Evolutionary conservation across 2,329 filamentous ascomycete species (phyloP).

Genomic region (Fusarium tjaetaba): DNA sequence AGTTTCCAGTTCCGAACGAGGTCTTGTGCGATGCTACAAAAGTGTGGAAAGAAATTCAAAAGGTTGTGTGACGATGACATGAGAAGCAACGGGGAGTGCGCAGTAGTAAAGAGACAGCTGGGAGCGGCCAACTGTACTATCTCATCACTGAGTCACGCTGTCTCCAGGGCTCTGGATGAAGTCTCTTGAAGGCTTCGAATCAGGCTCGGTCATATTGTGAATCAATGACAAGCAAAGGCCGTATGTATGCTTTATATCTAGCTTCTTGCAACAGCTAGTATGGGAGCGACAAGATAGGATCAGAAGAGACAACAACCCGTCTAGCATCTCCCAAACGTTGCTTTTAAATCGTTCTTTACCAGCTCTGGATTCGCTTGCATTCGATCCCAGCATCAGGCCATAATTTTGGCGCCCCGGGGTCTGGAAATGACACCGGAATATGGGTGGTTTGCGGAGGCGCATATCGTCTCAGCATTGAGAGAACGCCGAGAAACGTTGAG

Average conservation of each 20-base stretch:
- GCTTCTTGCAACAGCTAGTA: conserved; percentile 9
- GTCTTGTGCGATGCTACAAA: conserved; percentile 18
- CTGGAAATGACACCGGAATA: conserved; percentile 14
- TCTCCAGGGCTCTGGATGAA: neutral
- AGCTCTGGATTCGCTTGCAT: conserved; percentile 37
- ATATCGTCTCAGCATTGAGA: conserved; percentile 16
- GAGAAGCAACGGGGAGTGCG: neutral
- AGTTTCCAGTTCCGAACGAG: neutral
- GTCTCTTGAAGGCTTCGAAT: neutral
- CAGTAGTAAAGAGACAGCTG: neutral
- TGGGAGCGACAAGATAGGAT: conserved; percentile 3
- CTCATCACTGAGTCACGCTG: neutral
- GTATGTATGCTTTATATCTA: conserved; percentile 28
- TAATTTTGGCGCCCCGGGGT: conserved; percentile 12
- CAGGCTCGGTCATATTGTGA: neutral
- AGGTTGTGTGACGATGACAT: conserved; percentile 9
- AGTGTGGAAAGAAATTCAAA: neutral
- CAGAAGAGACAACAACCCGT: conserved; percentile 15
- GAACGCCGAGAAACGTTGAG: conserved; percentile 7
- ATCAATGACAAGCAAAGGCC: neutral
- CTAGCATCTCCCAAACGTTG: conserved; percentile 17
- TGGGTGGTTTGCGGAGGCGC: conserved; percentile 10
- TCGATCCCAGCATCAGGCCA: conserved; percentile 26
- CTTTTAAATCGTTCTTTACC: conserved; percentile 35
- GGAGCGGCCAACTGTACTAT: neutral